Evolutionary conservation across 768 basidiomycete species (phyloP), one percentile per base, ranked within the genome.

Genomic region (Dioszegia hungarica): DNA sequence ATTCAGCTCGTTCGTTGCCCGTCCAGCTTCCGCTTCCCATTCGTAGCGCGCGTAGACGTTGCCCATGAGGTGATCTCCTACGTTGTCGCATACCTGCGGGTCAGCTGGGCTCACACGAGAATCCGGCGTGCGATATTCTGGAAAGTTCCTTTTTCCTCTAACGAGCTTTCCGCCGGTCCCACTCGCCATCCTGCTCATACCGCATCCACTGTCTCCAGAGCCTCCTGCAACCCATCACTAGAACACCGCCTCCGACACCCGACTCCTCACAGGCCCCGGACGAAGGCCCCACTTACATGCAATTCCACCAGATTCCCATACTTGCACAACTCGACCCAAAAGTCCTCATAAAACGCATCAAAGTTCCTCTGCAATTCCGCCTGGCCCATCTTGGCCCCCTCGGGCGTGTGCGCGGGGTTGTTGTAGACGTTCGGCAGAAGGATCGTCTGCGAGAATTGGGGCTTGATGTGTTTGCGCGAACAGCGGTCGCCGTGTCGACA

Each of bases 11-110:
- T 94, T 90, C 5, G 97, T 90, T 2, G 94, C 94, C 28, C 86
- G 80, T 69, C 91, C 88, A 9, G 94, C 94, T 74, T 99, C 94
- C 0, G 92, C 92, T 78, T 99, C 94, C 92, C 91, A 95, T 71
- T 99, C 94, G 71, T 89, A 99, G 22, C 94, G 85, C 3, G 93
- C 94, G 73, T 99, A 99, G 1, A 99, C 94, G 67, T 97, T 95
- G 22, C 93, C 93, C 68, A 94, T 90, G 24, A 98, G 81, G 73
- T 99, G 94, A 73, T 98, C 95, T n/a, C 95, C 95, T 31, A 99
- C 93, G 72, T 99, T 99, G 79, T 99, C 94, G 72, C 94, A 99
- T 12, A 99, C 46, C 59, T 61, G 20, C 19, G 5, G 9, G 47
- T 57, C 31, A 57, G 56, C 33, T 34, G n/a, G 8, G 9, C 9